phyloP scores from a whole-genome alignment of 2,329 filamentous ascomycete species.

The Aspergillus quadricinctus region DNA sequence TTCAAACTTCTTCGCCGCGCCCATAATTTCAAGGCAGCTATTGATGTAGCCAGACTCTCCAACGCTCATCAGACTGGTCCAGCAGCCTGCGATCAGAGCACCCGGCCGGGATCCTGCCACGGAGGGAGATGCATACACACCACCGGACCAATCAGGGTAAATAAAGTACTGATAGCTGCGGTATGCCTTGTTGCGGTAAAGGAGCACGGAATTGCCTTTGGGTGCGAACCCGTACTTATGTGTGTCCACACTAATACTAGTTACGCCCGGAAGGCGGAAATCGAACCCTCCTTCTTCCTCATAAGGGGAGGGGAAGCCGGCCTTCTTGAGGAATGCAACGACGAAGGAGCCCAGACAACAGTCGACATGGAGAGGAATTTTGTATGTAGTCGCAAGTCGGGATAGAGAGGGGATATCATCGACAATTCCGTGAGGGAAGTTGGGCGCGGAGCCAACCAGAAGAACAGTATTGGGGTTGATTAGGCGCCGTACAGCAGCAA shows the following conservation, averaged over 20 bases:
- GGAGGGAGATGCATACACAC: slow-evolving; percentile 89
- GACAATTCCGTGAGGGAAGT: slow-evolving; percentile 97
- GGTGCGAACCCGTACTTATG: slow-evolving; percentile 99
- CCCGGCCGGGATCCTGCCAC: slow-evolving; percentile 90
- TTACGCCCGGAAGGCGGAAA: slow-evolving; percentile 90
- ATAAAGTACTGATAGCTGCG: slow-evolving; percentile 96
- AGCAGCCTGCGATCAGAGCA: slow-evolving; percentile 91
- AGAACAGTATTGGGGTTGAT: slow-evolving; percentile 93
- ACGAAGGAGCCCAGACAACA: slow-evolving; percentile 97
- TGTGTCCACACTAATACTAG: slow-evolving; percentile 92
- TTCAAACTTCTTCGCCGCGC: slow-evolving; percentile 76
- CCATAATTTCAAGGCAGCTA: slow-evolving; percentile 82
- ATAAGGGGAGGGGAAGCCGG: slow-evolving; percentile 65
- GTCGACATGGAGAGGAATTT: slow-evolving; percentile 88
- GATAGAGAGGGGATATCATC: slow-evolving; percentile 88
- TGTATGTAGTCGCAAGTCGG: slow-evolving; percentile 71
- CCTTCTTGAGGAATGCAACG: slow-evolving; percentile 82
- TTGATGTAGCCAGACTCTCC: slow-evolving; percentile 86
- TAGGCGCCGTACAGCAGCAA: slow-evolving; percentile 71
- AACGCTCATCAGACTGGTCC: slow-evolving; percentile 84
- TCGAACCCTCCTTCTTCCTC: slow-evolving; percentile 78
- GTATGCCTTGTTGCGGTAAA: slow-evolving; percentile 77
- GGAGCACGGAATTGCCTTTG: slow-evolving; percentile 89
- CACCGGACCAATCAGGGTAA: slow-evolving; percentile 88
- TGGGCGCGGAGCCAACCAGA: slow-evolving; percentile 90